phyloP scores from a whole-genome alignment of 441 rosid genomes.

The Pelargonium citronellum region DNA sequence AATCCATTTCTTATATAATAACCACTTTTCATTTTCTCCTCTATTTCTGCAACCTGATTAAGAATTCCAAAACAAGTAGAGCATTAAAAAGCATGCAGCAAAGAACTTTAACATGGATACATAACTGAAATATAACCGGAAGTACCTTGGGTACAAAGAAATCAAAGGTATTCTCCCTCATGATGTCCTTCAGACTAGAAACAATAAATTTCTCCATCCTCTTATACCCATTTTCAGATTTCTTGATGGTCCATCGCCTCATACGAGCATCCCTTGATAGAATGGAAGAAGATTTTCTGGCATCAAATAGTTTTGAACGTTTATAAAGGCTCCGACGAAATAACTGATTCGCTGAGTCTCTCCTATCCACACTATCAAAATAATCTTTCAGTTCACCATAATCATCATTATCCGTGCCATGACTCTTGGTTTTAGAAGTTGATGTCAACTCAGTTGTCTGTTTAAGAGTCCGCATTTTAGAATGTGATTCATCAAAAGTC shows the following conservation, averaged over 20 bases:
- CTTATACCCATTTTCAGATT: slow-evolving; percentile 79
- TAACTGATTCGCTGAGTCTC: slow-evolving; percentile 83
- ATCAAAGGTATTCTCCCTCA: slow-evolving; percentile 87
- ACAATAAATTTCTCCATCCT: slow-evolving; percentile 94
- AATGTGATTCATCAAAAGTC: slow-evolving; percentile 42
- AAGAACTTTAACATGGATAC: slow-evolving; percentile 8
- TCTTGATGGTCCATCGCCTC: slow-evolving; percentile 87
- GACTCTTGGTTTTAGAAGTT: slow-evolving; percentile 38
- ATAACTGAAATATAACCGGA: slow-evolving; percentile 11
- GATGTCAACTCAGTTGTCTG: slow-evolving; percentile 45
- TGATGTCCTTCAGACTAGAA: slow-evolving; percentile 80
- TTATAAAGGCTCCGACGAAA: slow-evolving; percentile 83
- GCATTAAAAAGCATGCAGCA: slow-evolving; percentile 10
- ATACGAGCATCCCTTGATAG: slow-evolving; percentile 95
- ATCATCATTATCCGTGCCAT: slow-evolving; percentile 60
- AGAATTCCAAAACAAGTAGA: slow-evolving; percentile 23
- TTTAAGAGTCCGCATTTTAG: slow-evolving; percentile 61
- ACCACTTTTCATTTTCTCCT: slow-evolving; percentile 76
- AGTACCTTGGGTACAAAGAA: slow-evolving; percentile 83
- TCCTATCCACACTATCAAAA: slow-evolving; percentile 86
- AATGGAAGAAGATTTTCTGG: slow-evolving; percentile 86
- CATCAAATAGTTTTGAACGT: slow-evolving; percentile 93
- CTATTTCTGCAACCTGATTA: slow-evolving; percentile 82
- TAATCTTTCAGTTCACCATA: slow-evolving; percentile 91
- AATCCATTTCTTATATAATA: slow-evolving; percentile 82